Conservation (phyloP, 495 filamentous ascomycete species). For the Penicillium coprophilum region DNA sequence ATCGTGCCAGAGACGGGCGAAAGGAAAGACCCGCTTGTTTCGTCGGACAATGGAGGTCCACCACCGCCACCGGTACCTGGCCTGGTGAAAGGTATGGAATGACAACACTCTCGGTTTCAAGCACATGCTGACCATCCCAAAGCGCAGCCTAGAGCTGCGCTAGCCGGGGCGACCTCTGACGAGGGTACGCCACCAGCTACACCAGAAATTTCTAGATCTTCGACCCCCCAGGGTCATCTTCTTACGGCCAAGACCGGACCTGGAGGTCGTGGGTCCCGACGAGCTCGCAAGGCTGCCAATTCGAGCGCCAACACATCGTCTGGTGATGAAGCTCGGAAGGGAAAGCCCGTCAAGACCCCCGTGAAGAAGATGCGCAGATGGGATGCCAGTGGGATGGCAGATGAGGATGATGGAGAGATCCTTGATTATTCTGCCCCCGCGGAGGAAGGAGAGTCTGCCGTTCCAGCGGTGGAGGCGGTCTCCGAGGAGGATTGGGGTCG, state of each 20-base stretch:
- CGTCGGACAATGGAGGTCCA: conserved; percentile 50
- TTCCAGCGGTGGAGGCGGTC: conserved; percentile 67
- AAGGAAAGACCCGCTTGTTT: conserved; percentile 47
- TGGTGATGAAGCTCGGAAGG: conserved; percentile 71
- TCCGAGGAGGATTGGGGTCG: conserved; percentile 78
- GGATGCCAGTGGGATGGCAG: conserved; percentile 84
- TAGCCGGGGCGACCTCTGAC: conserved; percentile 45
- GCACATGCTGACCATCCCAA: conserved; percentile 31
- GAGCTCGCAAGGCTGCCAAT: conserved; percentile 73
- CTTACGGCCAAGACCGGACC: conserved; percentile 71
- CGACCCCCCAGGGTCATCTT: conserved; percentile 67
- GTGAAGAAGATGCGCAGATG: conserved; percentile 85
- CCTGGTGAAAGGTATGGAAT: conserved; percentile 48
- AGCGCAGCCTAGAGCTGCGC: conserved; percentile 53
- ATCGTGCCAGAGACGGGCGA: conserved; percentile 29
- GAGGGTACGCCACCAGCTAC: conserved; percentile 62
- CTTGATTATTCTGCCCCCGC: conserved; percentile 81
- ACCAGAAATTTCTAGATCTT: conserved; percentile 77
- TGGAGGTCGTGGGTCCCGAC: conserved; percentile 70
- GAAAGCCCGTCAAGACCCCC: conserved; percentile 54
- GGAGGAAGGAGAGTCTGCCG: conserved; percentile 50
- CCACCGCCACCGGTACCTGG: conserved; percentile 58
- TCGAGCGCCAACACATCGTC: conserved; percentile 71
- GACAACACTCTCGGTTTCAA: conserved; percentile 20
- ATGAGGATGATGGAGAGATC: conserved; percentile 76